phyloP scores from a whole-genome alignment of 1,139 yeast genomes.

The Blastobotrys serpentis region DNA sequence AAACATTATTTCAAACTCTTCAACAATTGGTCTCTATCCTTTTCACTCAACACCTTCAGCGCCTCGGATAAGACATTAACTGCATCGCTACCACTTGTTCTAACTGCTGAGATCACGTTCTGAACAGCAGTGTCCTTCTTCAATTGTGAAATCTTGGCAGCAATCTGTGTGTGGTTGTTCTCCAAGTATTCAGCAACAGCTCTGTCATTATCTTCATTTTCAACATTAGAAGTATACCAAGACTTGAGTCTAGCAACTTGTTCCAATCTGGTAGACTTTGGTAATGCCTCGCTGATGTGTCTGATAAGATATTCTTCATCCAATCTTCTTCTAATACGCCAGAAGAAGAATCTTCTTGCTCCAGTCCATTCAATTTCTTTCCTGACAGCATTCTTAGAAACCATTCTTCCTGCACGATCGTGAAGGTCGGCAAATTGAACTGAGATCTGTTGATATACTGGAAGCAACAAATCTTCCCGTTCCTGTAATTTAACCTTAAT shows the following conservation, averaged over 20 bases:
- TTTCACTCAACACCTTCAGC: conserved; percentile 55
- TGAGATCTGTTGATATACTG: conserved; percentile 87
- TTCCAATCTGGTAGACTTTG: conserved; percentile 68
- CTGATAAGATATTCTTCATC: conserved; percentile 85
- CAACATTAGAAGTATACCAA: conserved; percentile 70
- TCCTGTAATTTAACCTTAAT: conserved; percentile 65
- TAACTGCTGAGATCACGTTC: conserved; percentile 24
- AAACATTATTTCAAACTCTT: conserved; percentile 25
- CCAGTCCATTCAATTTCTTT: conserved; percentile 82
- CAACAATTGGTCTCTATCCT: conserved; percentile 56
- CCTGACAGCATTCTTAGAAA: conserved; percentile 87
- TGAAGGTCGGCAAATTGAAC: conserved; percentile 97
- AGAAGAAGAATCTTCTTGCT: conserved; percentile 95
- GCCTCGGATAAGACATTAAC: conserved; percentile 62
- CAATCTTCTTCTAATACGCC: conserved; percentile 96
- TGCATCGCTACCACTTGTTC: conserved; percentile 46
- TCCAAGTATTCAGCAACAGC: conserved; percentile 87
- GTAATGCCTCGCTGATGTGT: conserved; percentile 65
- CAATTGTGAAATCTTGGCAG: conserved; percentile 59
- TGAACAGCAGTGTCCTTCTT: conserved; percentile 31
- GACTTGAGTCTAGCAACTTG: conserved; percentile 83
- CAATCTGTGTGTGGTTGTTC: conserved; percentile 64
- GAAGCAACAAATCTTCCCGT: conserved; percentile 78
- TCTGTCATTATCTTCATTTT: conserved; percentile 69
- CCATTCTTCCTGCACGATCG: conserved; percentile 96